Conservation (phyloP, 805 yeast species). For the Priceomyces carsonii region DNA sequence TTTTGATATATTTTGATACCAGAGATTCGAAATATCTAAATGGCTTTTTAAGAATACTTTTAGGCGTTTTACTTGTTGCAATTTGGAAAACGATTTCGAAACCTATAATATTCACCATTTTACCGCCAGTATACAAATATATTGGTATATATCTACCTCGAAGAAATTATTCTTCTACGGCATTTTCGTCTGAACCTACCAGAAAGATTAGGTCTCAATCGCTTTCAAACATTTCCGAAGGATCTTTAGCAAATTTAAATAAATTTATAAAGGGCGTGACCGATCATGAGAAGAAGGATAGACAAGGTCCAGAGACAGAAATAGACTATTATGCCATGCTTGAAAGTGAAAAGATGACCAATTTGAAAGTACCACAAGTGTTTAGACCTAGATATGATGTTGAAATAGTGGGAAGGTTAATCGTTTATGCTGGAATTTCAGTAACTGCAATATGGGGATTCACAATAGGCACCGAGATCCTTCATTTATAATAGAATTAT, state of each 20-base stretch:
- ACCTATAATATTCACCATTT: slow-evolving; percentile 55
- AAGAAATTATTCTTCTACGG: slow-evolving; percentile 38
- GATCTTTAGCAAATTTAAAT: slow-evolving; percentile 25
- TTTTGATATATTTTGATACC: slow-evolving; percentile 43
- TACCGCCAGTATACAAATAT: slow-evolving; percentile 59
- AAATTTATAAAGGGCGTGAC: slow-evolving; percentile 25
- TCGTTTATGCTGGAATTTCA: slow-evolving; percentile 83
- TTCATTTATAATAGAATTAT: slow-evolving; percentile 4
- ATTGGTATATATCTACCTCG: slow-evolving; percentile 42
- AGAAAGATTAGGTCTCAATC: slow-evolving; percentile 40
- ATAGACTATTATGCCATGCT: slow-evolving; percentile 43
- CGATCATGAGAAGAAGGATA: slow-evolving; percentile 24
- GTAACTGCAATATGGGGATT: slow-evolving; percentile 51
- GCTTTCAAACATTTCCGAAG: slow-evolving; percentile 35
- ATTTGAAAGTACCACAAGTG: slow-evolving; percentile 26
- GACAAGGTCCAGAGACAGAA: slow-evolving; percentile 39
- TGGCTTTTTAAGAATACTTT: slow-evolving; percentile 46
- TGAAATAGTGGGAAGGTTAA: slow-evolving; percentile 72
- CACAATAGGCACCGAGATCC: slow-evolving; percentile 20
- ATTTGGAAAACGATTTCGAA: slow-evolving; percentile 77
- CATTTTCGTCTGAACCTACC: slow-evolving; percentile 30
- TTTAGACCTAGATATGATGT: slow-evolving; percentile 67
- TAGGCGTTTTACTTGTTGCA: slow-evolving; percentile 66
- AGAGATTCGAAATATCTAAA: slow-evolving; percentile 43
- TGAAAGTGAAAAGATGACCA: slow-evolving; percentile 24